Conservation (phyloP, 371 early-diverging fungal genomes). For the Mucor lusitanicus region DNA sequence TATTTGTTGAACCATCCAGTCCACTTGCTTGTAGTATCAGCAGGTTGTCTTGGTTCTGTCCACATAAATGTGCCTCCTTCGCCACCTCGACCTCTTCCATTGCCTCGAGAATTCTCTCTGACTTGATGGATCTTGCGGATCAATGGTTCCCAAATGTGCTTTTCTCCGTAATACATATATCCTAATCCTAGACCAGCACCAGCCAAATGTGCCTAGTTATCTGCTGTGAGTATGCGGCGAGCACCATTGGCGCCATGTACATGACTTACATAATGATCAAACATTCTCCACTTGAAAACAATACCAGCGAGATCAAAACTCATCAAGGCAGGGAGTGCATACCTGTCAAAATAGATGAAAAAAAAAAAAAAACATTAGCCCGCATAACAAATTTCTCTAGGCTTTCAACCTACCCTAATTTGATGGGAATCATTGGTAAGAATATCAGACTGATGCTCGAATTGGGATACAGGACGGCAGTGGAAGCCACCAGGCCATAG, state of each 20-base stretch:
- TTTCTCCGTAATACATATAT: constrained; percentile 53
- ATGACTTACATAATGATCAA: constrained; percentile 72
- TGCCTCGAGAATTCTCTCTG: constrained; percentile 8
- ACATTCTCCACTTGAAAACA: constrained; percentile 57
- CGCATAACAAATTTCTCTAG: not conserved
- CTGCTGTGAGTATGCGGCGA: not conserved
- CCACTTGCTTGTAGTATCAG: constrained; percentile 12
- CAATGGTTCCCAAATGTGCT: constrained; percentile 53
- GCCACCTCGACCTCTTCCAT: constrained; percentile 11
- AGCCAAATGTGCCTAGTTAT: constrained; percentile 62
- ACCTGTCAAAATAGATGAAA: constrained; percentile 15
- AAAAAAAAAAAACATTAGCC: no score
- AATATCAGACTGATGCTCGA: constrained; percentile 68
- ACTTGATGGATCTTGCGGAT: constrained; percentile 32
- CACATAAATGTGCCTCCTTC: constrained; percentile 20
- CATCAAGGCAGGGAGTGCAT: constrained; percentile 62
- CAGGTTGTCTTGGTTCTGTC: constrained; percentile 14
- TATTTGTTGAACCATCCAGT: constrained; percentile 23
- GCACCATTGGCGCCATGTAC: not conserved
- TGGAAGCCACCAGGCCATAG: constrained; percentile 64
- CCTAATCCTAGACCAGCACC: constrained; percentile 59
- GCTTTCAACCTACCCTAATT: constrained; percentile 46
- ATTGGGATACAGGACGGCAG: constrained; percentile 63
- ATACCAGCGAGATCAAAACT: constrained; percentile 65
- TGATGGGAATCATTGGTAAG: constrained; percentile 71